These are phyloP conservation scores for Epichloe hybrida DNA, from an alignment of 2,329 filamentous ascomycete species.

Conservation along the genomic window DNA sequence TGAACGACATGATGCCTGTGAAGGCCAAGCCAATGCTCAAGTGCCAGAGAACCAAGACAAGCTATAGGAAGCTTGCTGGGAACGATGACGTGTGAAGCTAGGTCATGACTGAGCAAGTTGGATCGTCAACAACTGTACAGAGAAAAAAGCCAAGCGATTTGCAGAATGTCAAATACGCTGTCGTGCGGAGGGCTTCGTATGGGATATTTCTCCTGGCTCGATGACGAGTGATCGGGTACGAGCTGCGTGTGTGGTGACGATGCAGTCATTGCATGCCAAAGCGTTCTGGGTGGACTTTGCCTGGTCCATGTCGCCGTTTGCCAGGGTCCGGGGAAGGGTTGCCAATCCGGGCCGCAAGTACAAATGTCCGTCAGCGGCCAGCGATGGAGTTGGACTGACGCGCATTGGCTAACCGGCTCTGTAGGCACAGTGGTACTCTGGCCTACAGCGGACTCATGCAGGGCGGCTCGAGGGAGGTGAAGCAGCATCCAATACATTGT, in stretches of 20 bases:
- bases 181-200: background rate
- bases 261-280: background rate
- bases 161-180: background rate
- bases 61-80: background rate
- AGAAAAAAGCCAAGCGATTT: background rate
- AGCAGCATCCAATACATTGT: no score
- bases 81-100: background rate
- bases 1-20: background rate
- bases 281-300: no score
- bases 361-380: no score
- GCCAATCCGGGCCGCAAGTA: no score
- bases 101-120: background rate
- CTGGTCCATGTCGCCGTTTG: no score
- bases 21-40: background rate
- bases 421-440: no score
- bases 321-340: no score
- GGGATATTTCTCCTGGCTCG: background rate
- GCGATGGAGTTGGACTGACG: no score
- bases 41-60: background rate
- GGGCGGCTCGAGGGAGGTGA: no score
- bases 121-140: background rate
- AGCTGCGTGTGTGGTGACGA: background rate
- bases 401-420: no score
- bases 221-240: background rate
- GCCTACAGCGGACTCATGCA: no score